A percentile compares a stretch with the other conserved stretches of the same genome.
These are phyloP conservation scores for Wakefieldia striispora DNA, from an alignment of 768 basidiomycete species.

Conservation along the genomic window DNA sequence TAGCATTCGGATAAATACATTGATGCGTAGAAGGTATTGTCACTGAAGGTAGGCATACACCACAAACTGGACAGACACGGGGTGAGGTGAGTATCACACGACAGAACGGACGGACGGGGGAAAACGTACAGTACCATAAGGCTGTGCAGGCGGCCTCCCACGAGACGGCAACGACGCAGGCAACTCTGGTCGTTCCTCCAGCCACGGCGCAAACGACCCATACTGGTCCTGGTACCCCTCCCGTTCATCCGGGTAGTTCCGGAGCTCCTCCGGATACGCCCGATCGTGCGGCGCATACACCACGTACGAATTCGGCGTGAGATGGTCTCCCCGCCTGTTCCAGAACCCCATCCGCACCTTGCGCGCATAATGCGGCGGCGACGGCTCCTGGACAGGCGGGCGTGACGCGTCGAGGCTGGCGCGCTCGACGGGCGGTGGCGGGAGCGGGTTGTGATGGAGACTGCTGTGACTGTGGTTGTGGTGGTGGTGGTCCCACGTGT, in stretches of 20 bases:
- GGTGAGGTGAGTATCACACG: conserved; percentile 2
- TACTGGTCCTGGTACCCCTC: conserved; percentile 58
- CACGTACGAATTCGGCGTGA: conserved; percentile 52
- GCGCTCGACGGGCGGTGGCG: conserved; percentile 29
- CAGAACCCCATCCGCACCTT: conserved; percentile 59
- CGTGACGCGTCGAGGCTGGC: conserved; percentile 22
- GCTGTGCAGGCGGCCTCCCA: conserved; percentile 51
- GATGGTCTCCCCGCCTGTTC: conserved; percentile 76
- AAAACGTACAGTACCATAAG: conserved; percentile 52
- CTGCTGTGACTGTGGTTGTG: no score
- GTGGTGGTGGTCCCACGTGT: no score
- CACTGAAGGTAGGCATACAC: conserved; percentile 35
- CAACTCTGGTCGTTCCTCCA: conserved; percentile 50
- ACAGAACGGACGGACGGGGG: not conserved
- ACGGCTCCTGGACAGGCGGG: conserved; percentile 27
- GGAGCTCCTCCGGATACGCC: conserved; percentile 61
- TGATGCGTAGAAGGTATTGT: not conserved
- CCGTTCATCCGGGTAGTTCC: conserved; percentile 52
- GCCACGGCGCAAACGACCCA: conserved; percentile 42
- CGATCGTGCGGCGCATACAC: conserved; percentile 61
- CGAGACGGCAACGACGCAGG: conserved; percentile 58
- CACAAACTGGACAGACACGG: conserved; percentile 34
- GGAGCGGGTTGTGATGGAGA: conserved; percentile 25
- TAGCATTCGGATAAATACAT: conserved; percentile 20
- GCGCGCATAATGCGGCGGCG: conserved; percentile 29